phyloP scores from a whole-genome alignment of 331 rosid genomes.

The Rosa hybrid region DNA sequence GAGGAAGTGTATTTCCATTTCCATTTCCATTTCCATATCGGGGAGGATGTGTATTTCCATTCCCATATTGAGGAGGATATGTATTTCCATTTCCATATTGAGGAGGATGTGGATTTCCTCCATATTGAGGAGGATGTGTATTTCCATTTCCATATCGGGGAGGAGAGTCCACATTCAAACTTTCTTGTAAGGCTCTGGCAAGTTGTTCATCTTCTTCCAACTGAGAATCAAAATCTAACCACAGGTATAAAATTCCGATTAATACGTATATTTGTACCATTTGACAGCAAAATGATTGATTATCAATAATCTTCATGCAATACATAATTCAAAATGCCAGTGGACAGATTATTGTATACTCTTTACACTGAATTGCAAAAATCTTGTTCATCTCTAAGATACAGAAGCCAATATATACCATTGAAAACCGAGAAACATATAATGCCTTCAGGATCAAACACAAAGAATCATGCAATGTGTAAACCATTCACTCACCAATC shows the following conservation, averaged over 20 bases:
- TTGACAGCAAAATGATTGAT: not conserved
- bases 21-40: conserved; percentile 15
- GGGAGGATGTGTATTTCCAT: conserved; percentile 8
- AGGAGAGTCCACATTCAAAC: conserved; percentile 74
- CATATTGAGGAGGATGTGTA: conserved; percentile 5
- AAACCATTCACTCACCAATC: conserved; percentile 56
- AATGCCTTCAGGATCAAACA: conserved; percentile 1
- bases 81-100: conserved; percentile 12
- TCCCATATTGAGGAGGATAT: conserved; percentile 27
- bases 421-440: not conserved
- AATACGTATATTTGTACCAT: not conserved
- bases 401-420: not conserved
- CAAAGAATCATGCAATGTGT: not conserved
- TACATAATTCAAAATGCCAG: not conserved
- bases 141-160: conserved; percentile 56
- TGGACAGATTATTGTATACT: not conserved
- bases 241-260: conserved; percentile 7
- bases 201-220: conserved; percentile 87
- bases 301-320: conserved; percentile 8
- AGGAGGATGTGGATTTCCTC: conserved; percentile 16
- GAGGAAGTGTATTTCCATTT: not conserved
- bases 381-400: not conserved
- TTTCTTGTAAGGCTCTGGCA: conserved; percentile 90
- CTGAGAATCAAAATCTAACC: conserved; percentile 50
- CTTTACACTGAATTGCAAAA: not conserved